phyloP scores from a whole-genome alignment of 495 filamentous ascomycete species.

The Penicillium lagena region DNA sequence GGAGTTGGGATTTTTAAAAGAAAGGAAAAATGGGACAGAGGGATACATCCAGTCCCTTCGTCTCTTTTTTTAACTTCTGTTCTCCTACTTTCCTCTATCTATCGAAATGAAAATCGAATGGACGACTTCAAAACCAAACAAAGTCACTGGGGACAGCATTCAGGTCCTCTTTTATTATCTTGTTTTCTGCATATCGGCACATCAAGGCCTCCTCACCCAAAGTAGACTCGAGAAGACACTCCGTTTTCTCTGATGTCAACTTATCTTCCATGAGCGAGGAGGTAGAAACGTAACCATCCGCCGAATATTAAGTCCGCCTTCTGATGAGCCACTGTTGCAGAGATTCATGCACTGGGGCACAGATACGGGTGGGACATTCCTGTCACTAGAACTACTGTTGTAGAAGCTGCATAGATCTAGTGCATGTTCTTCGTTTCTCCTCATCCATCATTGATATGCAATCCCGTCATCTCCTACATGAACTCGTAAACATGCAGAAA shows the following conservation, averaged over 20 bases:
- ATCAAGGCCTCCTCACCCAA: slow-evolving; percentile 36
- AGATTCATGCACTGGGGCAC: slow-evolving; percentile 72
- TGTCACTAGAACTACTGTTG: neutral
- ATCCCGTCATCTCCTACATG: slow-evolving; percentile 18
- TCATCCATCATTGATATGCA: slow-evolving; percentile 22
- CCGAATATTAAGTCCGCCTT: slow-evolving; percentile 51
- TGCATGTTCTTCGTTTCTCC: slow-evolving; percentile 11
- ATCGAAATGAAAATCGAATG: slow-evolving; percentile 30
- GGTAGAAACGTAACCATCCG: slow-evolving; percentile 26
- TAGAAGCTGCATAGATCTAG: no score
- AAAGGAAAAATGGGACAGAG: slow-evolving; percentile 12
- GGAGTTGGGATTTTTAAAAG: slow-evolving; percentile 15
- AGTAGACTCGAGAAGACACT: slow-evolving; percentile 15
- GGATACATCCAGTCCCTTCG: slow-evolving; percentile 16
- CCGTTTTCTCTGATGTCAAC: slow-evolving; percentile 16
- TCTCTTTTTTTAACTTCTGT: slow-evolving; percentile 16
- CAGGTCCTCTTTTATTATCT: neutral
- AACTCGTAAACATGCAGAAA: slow-evolving; percentile 15
- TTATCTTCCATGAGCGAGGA: slow-evolving; percentile 33
- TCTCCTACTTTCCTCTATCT: slow-evolving; percentile 23
- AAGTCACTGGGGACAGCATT: neutral
- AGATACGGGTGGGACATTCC: slow-evolving; percentile 89
- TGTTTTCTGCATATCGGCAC: slow-evolving; percentile 21
- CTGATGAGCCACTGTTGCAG: slow-evolving; percentile 80
- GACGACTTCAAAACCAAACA: slow-evolving; percentile 16